Evolutionary conservation across 2,329 filamentous ascomycete species (phyloP), one percentile per base, ranked within the genome.

Genomic region (Aspergillus fumigatus): DNA sequence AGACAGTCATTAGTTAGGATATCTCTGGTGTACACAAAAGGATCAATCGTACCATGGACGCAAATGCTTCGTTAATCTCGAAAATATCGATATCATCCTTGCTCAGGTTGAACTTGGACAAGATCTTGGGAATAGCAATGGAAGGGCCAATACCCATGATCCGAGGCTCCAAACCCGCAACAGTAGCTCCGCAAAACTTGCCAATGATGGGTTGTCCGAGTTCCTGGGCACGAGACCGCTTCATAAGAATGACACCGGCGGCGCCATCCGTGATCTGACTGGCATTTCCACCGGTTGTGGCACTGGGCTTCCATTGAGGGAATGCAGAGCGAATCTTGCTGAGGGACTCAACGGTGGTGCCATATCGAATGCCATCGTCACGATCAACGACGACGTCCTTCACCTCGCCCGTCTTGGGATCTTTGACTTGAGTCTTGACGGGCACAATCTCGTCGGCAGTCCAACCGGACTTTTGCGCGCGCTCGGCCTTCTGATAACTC

Each of bases 101-200:
- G 43, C 79, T 81, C 66, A 97, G 83, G 57, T 90, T 89, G 2
- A 91, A 88, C 73, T 92, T 90, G 71, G 88, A 82, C 61, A 96
- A 84, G 11, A 90, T 91, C 74, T 92, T 91, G 61, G 92, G 92
- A 68, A 97, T 97, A 52, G 92, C 92, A 74, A 92, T 88, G 79
- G 89, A 94, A 50, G 92, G 92, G 0, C 92, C 92, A 65, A 96
- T 84, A 55, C 92, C 92, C 92, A 97, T 97, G 63, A 96, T 87
- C 56, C 96, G 82, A 35, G 92, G 92, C 69, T 89, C 85, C 56
- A 97, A 88, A 66, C 92, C 92, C 50, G 90, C 88, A 51, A 96
- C 81, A 48, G 88, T 88, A 21, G 90, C 90, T 51, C 88, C 83
- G 23, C 95, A 90, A 74, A 88, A 96, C 81, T 96, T 97, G 74